phyloP scores from a whole-genome alignment of 2,329 filamentous ascomycete genomes.

The Bretziella fagacearum region DNA sequence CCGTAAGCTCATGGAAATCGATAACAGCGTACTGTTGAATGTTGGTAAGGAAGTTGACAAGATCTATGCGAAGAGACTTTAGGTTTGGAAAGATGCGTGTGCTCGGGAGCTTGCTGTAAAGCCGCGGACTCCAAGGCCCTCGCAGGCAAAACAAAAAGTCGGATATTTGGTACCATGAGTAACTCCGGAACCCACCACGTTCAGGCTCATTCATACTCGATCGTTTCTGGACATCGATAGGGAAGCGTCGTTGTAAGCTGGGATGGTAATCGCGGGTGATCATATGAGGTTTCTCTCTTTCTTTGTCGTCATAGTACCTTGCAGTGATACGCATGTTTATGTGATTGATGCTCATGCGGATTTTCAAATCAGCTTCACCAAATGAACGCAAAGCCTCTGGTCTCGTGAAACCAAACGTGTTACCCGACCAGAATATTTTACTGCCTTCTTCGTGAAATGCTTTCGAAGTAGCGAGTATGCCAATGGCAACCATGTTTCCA shows the following conservation, averaged over 20 bases:
- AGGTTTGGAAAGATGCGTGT: constrained; percentile 33
- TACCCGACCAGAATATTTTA: constrained; percentile 33
- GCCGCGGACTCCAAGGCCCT: constrained; percentile 27
- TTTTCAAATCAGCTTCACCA: constrained; percentile 26
- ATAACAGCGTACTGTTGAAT: constrained; percentile 29
- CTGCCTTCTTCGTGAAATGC: constrained; percentile 33
- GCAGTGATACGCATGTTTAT: constrained; percentile 37
- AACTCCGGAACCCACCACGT: constrained; percentile 36
- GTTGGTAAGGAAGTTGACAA: constrained; percentile 36
- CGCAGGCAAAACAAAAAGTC: constrained; percentile 35
- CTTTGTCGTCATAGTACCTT: constrained; percentile 33
- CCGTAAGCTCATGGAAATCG: constrained; percentile 35
- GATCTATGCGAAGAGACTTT: constrained; percentile 32
- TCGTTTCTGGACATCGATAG: neutral
- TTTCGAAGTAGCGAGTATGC: constrained; percentile 35
- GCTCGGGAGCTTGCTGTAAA: constrained; percentile 12
- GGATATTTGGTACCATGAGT: constrained; percentile 35
- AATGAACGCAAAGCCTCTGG: constrained; percentile 33
- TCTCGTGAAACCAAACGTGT: constrained; percentile 38
- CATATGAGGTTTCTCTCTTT: constrained; percentile 20
- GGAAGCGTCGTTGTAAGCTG: neutral
- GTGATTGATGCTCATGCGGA: constrained; percentile 28
- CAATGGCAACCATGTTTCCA: constrained; percentile 34
- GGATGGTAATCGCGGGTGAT: constrained; percentile 18
- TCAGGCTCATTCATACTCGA: constrained; percentile 27